A percentile compares a stretch with the other conserved stretches of the same genome.
Evolutionary conservation across 495 filamentous ascomycete genomes (phyloP).

Genomic region (Neurospora hispaniola): DNA sequence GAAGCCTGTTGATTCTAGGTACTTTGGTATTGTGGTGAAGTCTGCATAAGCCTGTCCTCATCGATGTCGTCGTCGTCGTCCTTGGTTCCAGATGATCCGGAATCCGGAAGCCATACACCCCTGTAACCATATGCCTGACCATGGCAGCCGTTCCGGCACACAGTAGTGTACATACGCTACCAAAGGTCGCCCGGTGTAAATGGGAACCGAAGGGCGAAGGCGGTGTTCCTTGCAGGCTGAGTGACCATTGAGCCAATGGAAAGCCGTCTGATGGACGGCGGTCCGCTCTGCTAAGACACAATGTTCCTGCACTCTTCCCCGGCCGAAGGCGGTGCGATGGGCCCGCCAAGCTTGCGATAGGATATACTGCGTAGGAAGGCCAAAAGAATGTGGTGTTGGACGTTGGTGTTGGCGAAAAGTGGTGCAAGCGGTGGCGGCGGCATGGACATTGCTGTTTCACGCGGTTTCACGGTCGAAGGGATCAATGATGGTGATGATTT

Average conservation of each 20-base stretch:
- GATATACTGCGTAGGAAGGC: not conserved
- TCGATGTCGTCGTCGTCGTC: not conserved
- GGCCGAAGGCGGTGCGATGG: not conserved
- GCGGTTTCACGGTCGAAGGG: not conserved
- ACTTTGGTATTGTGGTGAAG: not conserved
- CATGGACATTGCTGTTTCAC: not conserved
- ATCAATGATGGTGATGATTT: not conserved
- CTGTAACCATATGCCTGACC: not conserved
- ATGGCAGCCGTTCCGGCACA: not conserved
- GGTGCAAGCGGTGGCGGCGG: not conserved
- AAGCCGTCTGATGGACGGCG: not conserved
- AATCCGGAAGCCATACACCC: not conserved
- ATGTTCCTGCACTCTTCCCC: not conserved
- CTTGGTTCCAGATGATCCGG: not conserved
- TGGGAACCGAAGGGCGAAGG: not conserved
- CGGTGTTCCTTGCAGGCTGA: not conserved
- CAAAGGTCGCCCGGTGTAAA: not conserved
- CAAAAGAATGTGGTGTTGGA: not conserved
- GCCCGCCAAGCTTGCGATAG: not conserved
- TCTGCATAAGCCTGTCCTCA: not conserved
- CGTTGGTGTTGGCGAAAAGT: not conserved
- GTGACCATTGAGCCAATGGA: not conserved
- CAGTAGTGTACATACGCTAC: not conserved
- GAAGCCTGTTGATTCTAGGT: not conserved
- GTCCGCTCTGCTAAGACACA: not conserved